These are phyloP conservation scores for Chlamydomonas eustigma DNA, from an alignment of 139 green algal species.

Conservation along the genomic window DNA sequence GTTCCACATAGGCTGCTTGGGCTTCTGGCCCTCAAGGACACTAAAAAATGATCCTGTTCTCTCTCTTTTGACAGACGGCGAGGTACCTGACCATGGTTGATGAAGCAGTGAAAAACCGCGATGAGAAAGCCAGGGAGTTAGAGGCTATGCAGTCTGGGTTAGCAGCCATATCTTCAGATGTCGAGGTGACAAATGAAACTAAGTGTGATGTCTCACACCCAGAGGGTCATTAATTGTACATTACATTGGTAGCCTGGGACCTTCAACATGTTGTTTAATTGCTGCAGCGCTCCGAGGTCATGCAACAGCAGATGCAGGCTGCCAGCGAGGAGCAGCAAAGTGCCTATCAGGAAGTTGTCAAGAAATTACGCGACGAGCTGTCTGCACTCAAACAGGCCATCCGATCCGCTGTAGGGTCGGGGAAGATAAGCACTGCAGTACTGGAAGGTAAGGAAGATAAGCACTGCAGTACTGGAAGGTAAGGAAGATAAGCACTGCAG, in stretches of 20 bases:
- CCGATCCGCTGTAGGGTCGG: neutral
- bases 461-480: too few relatives aligned
- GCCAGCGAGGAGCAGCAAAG: neutral
- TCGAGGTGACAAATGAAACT: too few relatives aligned
- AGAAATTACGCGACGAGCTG: neutral
- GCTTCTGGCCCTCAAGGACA: too few relatives aligned
- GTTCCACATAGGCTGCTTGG: too few relatives aligned
- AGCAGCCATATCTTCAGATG: neutral
- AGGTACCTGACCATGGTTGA: constrained; percentile 20
- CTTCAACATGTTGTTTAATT: too few relatives aligned
- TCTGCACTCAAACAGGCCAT: neutral
- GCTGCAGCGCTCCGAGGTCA: neutral
- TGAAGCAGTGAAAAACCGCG: neutral
- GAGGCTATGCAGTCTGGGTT: constrained; percentile 28
- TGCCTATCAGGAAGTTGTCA: neutral
- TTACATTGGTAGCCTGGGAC: too few relatives aligned
- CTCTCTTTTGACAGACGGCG: constrained; percentile 6
- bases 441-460: too few relatives aligned
- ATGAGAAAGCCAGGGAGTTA: constrained; percentile 32
- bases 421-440: neutral
- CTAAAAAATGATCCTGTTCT: neutral
- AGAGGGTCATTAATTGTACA: too few relatives aligned
- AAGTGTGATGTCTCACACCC: too few relatives aligned
- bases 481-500: too few relatives aligned
- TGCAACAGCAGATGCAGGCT: neutral